phyloP scores from a whole-genome alignment of 2,329 filamentous ascomycete species.

The Acrocalymma vagum region DNA sequence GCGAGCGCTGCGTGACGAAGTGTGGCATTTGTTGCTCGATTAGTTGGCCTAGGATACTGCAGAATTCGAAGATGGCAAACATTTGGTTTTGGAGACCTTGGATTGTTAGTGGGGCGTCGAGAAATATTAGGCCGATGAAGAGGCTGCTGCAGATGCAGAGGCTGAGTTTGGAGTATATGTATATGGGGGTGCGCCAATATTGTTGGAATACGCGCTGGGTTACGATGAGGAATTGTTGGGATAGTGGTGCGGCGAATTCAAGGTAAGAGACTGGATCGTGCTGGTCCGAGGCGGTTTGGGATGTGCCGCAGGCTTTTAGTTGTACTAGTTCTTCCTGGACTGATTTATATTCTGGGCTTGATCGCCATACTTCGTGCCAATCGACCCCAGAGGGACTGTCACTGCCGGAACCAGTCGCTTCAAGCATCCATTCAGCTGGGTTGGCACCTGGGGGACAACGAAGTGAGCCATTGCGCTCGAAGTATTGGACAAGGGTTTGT shows the following conservation, averaged over 20 bases:
- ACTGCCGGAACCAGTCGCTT: slow-evolving; percentile 42
- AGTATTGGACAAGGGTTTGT: slow-evolving; percentile 71
- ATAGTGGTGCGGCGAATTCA: slow-evolving; percentile 70
- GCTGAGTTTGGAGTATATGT: slow-evolving; percentile 80
- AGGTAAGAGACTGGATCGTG: too few relatives aligned
- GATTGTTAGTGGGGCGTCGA: slow-evolving; percentile 70
- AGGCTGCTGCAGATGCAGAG: slow-evolving; percentile 66
- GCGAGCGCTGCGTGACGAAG: slow-evolving; percentile 77
- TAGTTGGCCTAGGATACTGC: slow-evolving; percentile 76
- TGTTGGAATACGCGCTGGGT: slow-evolving; percentile 80
- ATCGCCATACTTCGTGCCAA: slow-evolving; percentile 21
- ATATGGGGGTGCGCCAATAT: slow-evolving; percentile 86
- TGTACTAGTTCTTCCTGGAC: slow-evolving; percentile 47
- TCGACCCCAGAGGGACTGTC: slow-evolving; percentile 23
- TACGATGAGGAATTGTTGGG: slow-evolving; percentile 69
- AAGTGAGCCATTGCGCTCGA: slow-evolving; percentile 72
- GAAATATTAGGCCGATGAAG: slow-evolving; percentile 83
- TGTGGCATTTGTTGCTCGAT: slow-evolving; percentile 81
- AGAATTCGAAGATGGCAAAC: slow-evolving; percentile 81
- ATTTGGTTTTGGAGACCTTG: slow-evolving; percentile 84
- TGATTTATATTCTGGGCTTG: slow-evolving; percentile 22
- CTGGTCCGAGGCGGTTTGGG: slow-evolving; percentile 13
- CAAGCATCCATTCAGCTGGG: slow-evolving; percentile 81
- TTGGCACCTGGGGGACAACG: slow-evolving; percentile 72
- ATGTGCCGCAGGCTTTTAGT: slow-evolving; percentile 35